A percentile compares a stretch with the other conserved stretches of the same genome.
Evolutionary conservation across 208 protist genomes (phyloP).

Genomic region (Crithidia acanthocephali): DNA sequence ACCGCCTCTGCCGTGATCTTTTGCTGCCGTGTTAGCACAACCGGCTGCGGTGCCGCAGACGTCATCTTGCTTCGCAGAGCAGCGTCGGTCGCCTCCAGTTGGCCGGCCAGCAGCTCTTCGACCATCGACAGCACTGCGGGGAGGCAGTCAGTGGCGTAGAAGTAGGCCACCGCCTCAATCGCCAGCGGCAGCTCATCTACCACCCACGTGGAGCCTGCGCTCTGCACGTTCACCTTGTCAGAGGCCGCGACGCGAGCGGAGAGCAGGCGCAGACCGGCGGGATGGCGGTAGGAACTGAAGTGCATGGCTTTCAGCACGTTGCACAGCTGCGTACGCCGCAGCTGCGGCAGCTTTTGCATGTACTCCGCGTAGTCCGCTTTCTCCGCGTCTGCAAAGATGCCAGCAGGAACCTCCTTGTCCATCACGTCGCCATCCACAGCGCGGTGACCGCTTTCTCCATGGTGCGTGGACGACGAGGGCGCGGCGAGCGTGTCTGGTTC

Average conservation of each 20-base stretch:
- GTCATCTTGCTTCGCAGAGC: background rate
- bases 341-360: conserved; percentile 18
- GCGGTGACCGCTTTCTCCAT: background rate
- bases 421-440: background rate
- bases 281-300: conserved; percentile 58
- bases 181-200: conserved; percentile 4
- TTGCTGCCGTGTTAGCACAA: conserved; percentile 8
- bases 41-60: background rate
- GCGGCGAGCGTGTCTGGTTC: conserved; percentile 5
- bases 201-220: background rate
- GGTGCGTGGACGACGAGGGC: background rate
- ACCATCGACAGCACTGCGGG: conserved; percentile 19
- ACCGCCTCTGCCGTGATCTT: conserved; percentile 13
- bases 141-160: conserved; percentile 29
- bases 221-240: background rate
- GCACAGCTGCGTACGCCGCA: conserved; percentile 45
- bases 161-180: conserved; percentile 35
- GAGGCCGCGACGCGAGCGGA: conserved; percentile 36
- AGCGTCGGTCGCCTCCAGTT: background rate
- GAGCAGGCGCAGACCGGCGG: conserved; percentile 47
- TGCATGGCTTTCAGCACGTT: conserved; percentile 49
- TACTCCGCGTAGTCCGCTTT: background rate
- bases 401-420: background rate
- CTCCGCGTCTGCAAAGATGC: background rate
- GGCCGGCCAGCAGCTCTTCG: conserved; percentile 8